These are phyloP conservation scores for Xerophyta viscosa DNA, from an alignment of 106 monocot species.

Conservation along the genomic window DNA sequence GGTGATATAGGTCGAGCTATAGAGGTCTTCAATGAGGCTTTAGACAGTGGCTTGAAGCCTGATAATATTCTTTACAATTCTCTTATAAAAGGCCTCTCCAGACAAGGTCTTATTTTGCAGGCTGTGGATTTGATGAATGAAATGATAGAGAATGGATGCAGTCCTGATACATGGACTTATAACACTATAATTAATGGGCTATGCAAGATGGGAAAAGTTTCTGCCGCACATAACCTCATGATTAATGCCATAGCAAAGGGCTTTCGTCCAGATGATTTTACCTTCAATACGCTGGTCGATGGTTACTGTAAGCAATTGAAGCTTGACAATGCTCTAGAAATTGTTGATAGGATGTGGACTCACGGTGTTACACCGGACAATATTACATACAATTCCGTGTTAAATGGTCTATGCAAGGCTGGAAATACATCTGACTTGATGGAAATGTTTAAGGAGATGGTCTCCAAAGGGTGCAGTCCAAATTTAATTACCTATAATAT, in stretches of 20 bases:
- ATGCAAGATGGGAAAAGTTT: constrained; percentile 79
- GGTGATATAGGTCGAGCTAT: constrained; percentile 74
- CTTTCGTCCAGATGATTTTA: constrained; percentile 76
- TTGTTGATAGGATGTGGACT: constrained; percentile 81
- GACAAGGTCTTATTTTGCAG: constrained; percentile 61
- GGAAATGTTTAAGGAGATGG: constrained; percentile 73
- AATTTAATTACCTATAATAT: constrained; percentile 89
- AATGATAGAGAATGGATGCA: constrained; percentile 56
- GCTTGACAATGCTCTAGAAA: constrained; percentile 60
- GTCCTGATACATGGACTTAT: constrained; percentile 74
- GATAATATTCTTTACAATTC: constrained; percentile 65
- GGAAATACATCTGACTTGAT: constrained; percentile 55
- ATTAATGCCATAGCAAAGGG: constrained; percentile 63
- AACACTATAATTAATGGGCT: constrained; percentile 77
- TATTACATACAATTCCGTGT: constrained; percentile 76
- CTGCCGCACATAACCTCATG: constrained; percentile 59
- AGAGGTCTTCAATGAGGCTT: constrained; percentile 61
- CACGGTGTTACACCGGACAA: constrained; percentile 61
- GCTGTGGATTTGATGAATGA: constrained; percentile 71
- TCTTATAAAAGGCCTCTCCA: constrained; percentile 61
- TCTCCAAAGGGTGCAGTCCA: constrained; percentile 52
- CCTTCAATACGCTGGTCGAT: constrained; percentile 78
- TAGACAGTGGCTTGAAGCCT: constrained; percentile 34
- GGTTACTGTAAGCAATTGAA: constrained; percentile 71
- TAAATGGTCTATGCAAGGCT: constrained; percentile 85